Evolutionary conservation across 176 grass and related monocot genomes (phyloP), one percentile per base, ranked within the genome.

Genomic region (Typha latifolia): DNA sequence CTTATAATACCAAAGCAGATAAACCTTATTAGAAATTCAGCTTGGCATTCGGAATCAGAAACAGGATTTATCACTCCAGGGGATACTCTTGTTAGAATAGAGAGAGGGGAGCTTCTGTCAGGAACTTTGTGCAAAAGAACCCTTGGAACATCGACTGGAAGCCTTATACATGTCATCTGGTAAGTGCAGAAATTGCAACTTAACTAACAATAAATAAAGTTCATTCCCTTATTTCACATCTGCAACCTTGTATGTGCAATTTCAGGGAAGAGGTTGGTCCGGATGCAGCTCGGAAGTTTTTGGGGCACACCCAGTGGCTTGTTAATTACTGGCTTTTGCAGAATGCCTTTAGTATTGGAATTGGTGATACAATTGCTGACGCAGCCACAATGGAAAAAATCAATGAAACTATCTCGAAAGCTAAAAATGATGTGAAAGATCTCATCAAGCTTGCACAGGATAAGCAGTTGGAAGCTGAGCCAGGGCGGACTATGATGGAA

Each of bases 121-220:
- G 93, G 93, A 49, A 97, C 88, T 47, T 85, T 97, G 23, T 92
- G 93, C 72, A 97, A 97, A 78, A 96, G 80, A 66, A 80, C 72
- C 66, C 88, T 97, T 18, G 93, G 93, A 49, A 86, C 85, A 70
- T 64, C 72, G 61, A 22, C 11, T 68, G 93, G 93, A 72, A 89
- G 93, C 86, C 85, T 97, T 69, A 97, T 97, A 50, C 93, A 97
- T 84, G 85, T 92, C 65, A 97, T 97, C 70, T 97, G 93, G 93
- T 97, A 73, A 80, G 63, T 64, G 24, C 62, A 15, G 16, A 62
- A 14, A 21, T 59, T 47, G 29, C 62, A 29, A 51, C 24, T 61
- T 63, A 18, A 77, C 53, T 7, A 2, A 10, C 1, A 10, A 43
- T 0, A 10, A 9, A 21, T 16, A 59, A 59, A 16, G 51, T 59